Conservation (phyloP, 371 early-diverging fungal species). For the Enteropsectra breve region DNA sequence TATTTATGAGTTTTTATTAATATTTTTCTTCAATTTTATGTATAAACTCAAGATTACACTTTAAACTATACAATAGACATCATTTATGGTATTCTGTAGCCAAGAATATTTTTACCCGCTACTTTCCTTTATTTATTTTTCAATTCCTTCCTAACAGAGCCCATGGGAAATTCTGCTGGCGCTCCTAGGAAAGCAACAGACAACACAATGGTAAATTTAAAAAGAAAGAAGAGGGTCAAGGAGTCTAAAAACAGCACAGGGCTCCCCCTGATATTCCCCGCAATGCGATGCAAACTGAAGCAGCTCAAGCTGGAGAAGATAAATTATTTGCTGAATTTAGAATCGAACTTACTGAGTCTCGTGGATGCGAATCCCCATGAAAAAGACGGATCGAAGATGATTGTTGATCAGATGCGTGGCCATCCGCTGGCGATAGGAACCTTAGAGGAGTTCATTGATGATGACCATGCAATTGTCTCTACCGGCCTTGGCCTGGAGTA, state of each 20-base stretch:
- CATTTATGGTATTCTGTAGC: neutral
- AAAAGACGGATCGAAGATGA: constrained; percentile 63
- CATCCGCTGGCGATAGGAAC: constrained; percentile 94
- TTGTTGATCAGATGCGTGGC: constrained; percentile 93
- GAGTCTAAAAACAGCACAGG: constrained; percentile 39
- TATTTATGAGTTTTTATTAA: neutral
- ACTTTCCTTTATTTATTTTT: neutral
- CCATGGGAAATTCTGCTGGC: constrained; percentile 19
- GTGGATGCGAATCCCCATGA: constrained; percentile 37
- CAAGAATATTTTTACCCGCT: neutral
- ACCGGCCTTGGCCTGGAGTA: constrained; percentile 87
- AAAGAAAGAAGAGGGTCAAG: constrained; percentile 41
- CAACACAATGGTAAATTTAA: constrained; percentile 30
- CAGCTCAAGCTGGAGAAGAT: constrained; percentile 50
- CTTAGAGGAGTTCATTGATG: constrained; percentile 98
- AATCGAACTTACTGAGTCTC: constrained; percentile 53
- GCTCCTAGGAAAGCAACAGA: constrained; percentile 18
- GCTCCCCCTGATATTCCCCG: constrained; percentile 36
- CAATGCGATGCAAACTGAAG: constrained; percentile 55
- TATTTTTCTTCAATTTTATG: neutral
- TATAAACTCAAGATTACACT: neutral
- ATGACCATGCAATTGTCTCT: constrained; percentile 96
- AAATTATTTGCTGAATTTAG: constrained; percentile 50
- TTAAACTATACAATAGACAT: neutral
- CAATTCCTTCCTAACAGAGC: neutral